phyloP scores from a whole-genome alignment of 768 basidiomycete species.

The Collybia sordida region DNA sequence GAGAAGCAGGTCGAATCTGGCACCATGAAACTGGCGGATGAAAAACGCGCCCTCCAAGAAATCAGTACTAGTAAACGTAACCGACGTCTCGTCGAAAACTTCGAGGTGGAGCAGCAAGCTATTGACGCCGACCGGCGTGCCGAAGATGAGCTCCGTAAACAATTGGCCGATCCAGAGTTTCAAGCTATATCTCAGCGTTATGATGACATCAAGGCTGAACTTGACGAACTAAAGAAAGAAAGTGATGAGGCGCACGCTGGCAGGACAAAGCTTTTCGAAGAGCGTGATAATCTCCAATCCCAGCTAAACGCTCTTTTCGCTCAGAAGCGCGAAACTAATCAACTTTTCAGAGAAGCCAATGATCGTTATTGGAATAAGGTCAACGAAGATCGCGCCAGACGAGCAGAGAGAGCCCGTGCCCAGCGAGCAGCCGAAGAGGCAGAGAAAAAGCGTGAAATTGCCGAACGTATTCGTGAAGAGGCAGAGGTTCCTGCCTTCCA shows the following conservation, averaged over 20 bases:
- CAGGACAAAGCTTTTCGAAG: conserved; percentile 81
- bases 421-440: conserved; percentile 79
- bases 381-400: conserved; percentile 84
- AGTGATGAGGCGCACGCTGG: conserved; percentile 81
- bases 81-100: conserved; percentile 76
- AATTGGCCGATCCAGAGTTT: conserved; percentile 88
- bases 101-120: conserved; percentile 73
- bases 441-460: conserved; percentile 77
- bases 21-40: conserved; percentile 87
- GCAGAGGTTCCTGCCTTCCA: conserved; percentile 89
- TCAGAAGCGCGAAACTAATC: conserved; percentile 73
- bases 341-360: conserved; percentile 76
- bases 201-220: conserved; percentile 78
- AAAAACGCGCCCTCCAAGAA: conserved; percentile 93
- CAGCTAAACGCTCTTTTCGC: conserved; percentile 70
- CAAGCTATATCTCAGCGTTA: conserved; percentile 81
- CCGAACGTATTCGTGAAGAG: conserved; percentile 83
- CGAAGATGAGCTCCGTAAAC: conserved; percentile 77
- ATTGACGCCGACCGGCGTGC: conserved; percentile 77
- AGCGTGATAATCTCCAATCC: conserved; percentile 73
- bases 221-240: conserved; percentile 85
- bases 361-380: conserved; percentile 83
- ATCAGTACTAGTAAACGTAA: conserved; percentile 72
- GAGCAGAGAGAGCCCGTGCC: conserved; percentile 72
- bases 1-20: conserved; percentile 94